A percentile compares a stretch with the other conserved stretches of the same genome.
phyloP scores from a whole-genome alignment of 176 grass and related monocot species.

The Bromus sterilis region DNA sequence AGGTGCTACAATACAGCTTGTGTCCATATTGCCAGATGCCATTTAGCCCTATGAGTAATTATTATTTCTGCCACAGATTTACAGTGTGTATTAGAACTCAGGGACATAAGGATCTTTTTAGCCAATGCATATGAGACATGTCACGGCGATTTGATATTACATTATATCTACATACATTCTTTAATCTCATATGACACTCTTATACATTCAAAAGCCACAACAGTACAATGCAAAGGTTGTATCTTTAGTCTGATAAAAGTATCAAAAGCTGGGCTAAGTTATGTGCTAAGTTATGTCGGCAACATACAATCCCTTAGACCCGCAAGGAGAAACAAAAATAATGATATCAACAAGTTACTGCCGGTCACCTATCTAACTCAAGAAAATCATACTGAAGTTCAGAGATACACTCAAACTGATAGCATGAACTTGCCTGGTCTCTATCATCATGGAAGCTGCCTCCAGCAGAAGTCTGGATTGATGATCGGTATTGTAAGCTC shows the following conservation, averaged over 20 bases:
- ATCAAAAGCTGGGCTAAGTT: not conserved
- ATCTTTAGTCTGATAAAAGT: not conserved
- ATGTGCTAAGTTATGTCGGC: not conserved
- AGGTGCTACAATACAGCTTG: not conserved
- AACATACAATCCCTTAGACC: not conserved
- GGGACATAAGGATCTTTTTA: not conserved
- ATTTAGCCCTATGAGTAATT: not conserved
- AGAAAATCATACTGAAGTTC: not conserved
- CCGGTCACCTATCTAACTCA: not conserved
- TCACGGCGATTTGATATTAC: not conserved
- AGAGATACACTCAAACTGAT: not conserved
- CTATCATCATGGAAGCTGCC: slow-evolving; percentile 99
- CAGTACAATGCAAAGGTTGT: not conserved
- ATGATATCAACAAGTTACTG: not conserved
- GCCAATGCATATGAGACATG: not conserved
- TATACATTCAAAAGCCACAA: not conserved
- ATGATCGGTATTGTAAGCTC: slow-evolving; percentile 94
- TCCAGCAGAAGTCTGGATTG: slow-evolving; percentile 88
- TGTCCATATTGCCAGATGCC: not conserved
- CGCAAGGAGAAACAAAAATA: not conserved
- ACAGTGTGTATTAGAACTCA: not conserved
- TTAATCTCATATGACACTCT: not conserved
- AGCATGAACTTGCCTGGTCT: slow-evolving; percentile 60
- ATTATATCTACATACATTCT: not conserved
- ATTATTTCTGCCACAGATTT: not conserved